These are phyloP conservation scores for Pneumocystis wakefieldiae DNA, from an alignment of 1,139 yeast genomes.

Conservation along the genomic window DNA sequence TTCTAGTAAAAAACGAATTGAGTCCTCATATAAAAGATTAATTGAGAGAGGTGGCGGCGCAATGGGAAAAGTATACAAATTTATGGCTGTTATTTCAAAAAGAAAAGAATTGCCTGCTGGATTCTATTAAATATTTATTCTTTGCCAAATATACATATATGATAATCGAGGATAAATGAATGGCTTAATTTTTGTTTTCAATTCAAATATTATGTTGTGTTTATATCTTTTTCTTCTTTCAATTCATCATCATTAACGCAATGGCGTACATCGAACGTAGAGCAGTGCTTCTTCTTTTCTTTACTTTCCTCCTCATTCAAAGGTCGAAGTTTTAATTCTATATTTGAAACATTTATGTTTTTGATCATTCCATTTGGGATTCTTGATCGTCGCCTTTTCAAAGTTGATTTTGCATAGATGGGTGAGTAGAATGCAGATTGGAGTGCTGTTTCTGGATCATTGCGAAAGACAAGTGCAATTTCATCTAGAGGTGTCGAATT, in stretches of 20 bases:
- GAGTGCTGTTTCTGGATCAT: neutral
- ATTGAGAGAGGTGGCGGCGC: conserved; percentile 45
- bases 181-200: neutral
- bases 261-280: neutral
- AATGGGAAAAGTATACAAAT: conserved; percentile 71
- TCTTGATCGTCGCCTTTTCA: neutral
- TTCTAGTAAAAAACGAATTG: conserved; percentile 30
- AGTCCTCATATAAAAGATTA: conserved; percentile 46
- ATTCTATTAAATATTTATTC: neutral
- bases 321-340: neutral
- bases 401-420: neutral
- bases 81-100: conserved; percentile 34
- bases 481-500: conserved; percentile 34
- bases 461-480: conserved; percentile 18
- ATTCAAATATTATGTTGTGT: neutral
- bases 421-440: neutral
- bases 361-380: neutral
- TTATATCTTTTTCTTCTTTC: conserved; percentile 27
- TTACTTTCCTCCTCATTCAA: neutral
- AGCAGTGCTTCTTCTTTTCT: neutral
- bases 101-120: neutral
- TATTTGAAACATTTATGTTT: neutral
- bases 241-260: conserved; percentile 25
- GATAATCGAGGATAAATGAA: neutral
- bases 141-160: neutral